Evolutionary conservation across 495 filamentous ascomycete species (phyloP), one percentile per base, ranked within the genome.

Genomic region (Aspergillus cristatus): DNA sequence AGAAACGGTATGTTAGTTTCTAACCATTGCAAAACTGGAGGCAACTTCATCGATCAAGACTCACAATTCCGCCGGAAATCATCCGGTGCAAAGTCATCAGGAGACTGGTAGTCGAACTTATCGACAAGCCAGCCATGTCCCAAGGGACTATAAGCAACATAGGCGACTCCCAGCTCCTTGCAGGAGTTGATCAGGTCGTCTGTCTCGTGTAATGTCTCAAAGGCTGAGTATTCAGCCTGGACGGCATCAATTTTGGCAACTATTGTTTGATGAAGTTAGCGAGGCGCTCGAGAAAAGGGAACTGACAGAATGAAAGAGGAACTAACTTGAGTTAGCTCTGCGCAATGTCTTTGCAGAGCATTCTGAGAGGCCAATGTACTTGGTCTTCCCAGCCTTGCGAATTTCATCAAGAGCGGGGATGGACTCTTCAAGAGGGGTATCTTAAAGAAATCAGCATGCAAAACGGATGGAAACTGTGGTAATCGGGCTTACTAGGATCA

Each of bases 201-300:
- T 18, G 56, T 61, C 45, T 68, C 62, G 37, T 70, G 67, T 0
- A 71, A 6, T 14, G 66, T 71, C 50, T 71, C 66, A 32, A 70
- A 70, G 3, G 67, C 63, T 0, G 68, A 72, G 45, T 70, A 72
- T 31, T 72, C 68, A 7, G 65, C 65, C 44, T 72, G 68, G 14
- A 72, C 36, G n/a, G 68, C 68, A 30, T 70, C 66, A 26, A 72
- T 70, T 40, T 62, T 65, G 44, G 66, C 63, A 42, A 72, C 68
- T 68, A 26, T 36, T n/a, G 3, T 15, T 22, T 16, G 15, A 31
- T 14, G n/a, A 14, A 15, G 6, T 6, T 13, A 14, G 10, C 17
- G 16, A 30, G 13, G 28, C 17, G 37, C 7, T n/a, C 4, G 15
- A 17, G 15, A 10, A 3, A 16, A 2, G 0, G 13, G 14, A 5